These are phyloP conservation scores for Gonapodya sp. DNA, from an alignment of 192 early-diverging fungal genomes.

Conservation along the genomic window DNA sequence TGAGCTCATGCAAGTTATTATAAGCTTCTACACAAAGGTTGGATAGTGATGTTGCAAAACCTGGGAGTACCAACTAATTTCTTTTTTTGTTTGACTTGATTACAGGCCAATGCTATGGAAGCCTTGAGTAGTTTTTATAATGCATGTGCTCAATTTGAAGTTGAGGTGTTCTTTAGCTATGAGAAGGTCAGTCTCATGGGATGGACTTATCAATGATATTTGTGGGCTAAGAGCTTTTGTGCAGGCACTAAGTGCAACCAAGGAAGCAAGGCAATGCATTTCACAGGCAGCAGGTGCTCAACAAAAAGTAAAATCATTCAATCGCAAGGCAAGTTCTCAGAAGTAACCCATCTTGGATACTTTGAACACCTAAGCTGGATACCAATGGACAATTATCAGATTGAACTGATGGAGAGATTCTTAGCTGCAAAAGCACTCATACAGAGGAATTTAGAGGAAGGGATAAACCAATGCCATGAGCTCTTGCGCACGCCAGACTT, in stretches of 20 bases:
- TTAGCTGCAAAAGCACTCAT: not conserved
- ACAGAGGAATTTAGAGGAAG: not conserved
- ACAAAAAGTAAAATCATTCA: conserved; percentile 18
- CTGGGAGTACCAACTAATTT: too few species aligned
- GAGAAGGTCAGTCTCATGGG: conserved; percentile 30
- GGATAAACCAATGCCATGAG: not conserved
- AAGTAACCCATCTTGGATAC: too few species aligned
- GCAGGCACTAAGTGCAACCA: conserved; percentile 34
- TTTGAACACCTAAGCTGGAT: too few species aligned
- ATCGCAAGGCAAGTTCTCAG: too few species aligned
- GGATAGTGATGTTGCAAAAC: conserved; percentile 15
- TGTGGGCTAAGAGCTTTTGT: not conserved
- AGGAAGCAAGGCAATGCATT: too few species aligned
- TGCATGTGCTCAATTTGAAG: conserved; percentile 43
- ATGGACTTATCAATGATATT: not conserved
- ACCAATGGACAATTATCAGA: too few species aligned
- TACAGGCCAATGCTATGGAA: conserved; percentile 36
- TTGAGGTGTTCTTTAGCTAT: conserved; percentile 54
- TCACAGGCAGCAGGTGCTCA: conserved; percentile 23
- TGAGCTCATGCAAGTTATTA: conserved; percentile 37
- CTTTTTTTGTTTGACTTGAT: not conserved
- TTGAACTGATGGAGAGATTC: not conserved
- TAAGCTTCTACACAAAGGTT: conserved; percentile 49
- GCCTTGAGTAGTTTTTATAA: conserved; percentile 41
- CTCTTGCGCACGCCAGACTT: not conserved